Evolutionary conservation across 768 basidiomycete species (phyloP).

Genomic region (Goffeauzyma gilvescens): DNA sequence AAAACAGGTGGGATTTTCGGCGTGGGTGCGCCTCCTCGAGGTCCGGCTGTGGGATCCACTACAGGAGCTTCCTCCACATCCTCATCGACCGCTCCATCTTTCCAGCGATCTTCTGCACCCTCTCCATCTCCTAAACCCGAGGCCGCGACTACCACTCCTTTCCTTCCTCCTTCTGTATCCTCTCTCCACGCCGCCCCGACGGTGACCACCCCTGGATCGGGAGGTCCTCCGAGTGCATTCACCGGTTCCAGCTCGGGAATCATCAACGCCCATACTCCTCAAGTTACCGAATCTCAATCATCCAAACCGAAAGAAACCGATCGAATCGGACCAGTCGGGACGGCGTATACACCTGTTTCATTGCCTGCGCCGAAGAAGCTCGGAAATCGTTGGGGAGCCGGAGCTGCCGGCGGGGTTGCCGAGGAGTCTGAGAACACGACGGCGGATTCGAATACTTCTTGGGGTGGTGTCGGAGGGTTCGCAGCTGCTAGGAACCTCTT

Average conservation of each 20-base stretch:
- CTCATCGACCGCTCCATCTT: conserved; percentile 6
- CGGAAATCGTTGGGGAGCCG: conserved; percentile 42
- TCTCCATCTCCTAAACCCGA: conserved; percentile 24
- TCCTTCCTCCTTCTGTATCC: no score
- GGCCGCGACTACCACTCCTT: conserved; percentile 14
- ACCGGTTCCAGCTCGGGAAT: conserved; percentile 9
- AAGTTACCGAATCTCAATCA: conserved; percentile 28
- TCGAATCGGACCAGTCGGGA: conserved; percentile 66
- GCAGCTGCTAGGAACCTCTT: no score
- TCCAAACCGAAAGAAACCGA: conserved; percentile 61
- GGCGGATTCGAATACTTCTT: conserved; percentile 6
- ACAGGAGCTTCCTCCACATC: conserved; percentile 24
- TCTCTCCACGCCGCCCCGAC: conserved; percentile 6
- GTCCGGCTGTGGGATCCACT: conserved; percentile 7
- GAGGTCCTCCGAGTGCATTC: conserved; percentile 6
- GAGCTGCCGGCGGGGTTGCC: conserved; percentile 2
- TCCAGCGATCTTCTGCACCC: conserved; percentile 29
- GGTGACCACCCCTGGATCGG: conserved; percentile 6
- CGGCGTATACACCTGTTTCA: conserved; percentile 71
- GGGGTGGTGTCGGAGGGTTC: not conserved
- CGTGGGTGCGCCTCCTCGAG: not conserved
- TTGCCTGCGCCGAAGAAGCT: conserved; percentile 71
- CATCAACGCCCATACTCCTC: conserved; percentile 13
- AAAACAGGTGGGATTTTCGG: not conserved
- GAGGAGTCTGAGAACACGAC: conserved; percentile 1